phyloP scores from a whole-genome alignment of 164 flowering plant genomes.

The Umbellularia californica region DNA sequence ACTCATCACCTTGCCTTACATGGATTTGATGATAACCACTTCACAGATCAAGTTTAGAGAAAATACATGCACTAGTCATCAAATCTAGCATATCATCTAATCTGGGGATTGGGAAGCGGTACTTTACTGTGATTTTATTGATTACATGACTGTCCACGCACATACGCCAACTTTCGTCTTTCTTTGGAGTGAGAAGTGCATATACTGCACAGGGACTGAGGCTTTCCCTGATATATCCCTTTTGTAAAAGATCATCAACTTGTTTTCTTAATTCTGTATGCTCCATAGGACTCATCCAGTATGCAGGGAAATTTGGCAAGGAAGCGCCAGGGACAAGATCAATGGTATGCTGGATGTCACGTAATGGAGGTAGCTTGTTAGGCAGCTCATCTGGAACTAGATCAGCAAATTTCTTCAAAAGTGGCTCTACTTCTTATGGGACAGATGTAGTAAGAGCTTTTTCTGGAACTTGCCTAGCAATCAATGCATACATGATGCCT shows the following conservation, averaged over 20 bases:
- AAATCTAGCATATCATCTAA: neutral
- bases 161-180: neutral
- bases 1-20: neutral
- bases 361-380: neutral
- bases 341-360: neutral
- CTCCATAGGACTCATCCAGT: neutral
- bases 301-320: neutral
- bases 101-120: neutral
- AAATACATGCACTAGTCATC: neutral
- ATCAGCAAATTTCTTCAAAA: neutral
- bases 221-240: neutral
- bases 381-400: neutral
- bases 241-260: neutral
- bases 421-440: neutral
- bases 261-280: neutral
- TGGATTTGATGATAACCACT: neutral
- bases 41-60: neutral
- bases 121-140: neutral
- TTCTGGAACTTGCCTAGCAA: neutral
- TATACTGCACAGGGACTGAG: neutral
- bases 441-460: neutral
- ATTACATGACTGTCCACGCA: neutral
- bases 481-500: neutral
- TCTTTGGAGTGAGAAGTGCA: neutral
- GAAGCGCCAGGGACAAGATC: neutral